A percentile compares a stretch with the other conserved stretches of the same genome.
phyloP scores from a whole-genome alignment of 1,284 basidiomycete species.

The Puccinia coronata region DNA sequence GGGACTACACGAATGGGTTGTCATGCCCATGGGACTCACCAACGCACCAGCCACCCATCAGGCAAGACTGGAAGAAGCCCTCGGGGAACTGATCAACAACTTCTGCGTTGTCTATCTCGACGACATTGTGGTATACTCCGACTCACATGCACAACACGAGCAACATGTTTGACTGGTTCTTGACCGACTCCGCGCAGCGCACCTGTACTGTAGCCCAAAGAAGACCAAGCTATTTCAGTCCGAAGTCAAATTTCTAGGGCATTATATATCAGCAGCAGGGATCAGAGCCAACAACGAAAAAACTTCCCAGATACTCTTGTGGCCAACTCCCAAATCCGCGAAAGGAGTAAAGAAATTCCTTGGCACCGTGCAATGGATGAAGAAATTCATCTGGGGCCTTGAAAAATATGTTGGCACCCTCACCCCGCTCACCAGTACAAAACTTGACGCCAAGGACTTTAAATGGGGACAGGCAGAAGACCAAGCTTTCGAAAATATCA shows the following conservation, averaged over 20 bases:
- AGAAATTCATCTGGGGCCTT: no score
- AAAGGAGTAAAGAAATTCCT: conserved; percentile 60
- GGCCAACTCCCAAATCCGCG: conserved; percentile 57
- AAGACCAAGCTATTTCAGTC: background rate
- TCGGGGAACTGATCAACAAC: conserved; percentile 5
- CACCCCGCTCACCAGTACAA: no score
- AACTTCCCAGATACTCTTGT: conserved; percentile 58
- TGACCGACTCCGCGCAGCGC: background rate
- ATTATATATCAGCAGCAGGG: background rate
- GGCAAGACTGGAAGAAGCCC: conserved; percentile 49
- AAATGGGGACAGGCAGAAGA: no score
- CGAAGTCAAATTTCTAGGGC: conserved; percentile 15
- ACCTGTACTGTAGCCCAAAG: background rate
- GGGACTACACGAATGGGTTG: background rate
- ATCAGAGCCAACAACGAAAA: background rate
- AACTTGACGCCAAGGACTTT: no score
- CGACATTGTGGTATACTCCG: conserved; percentile 12
- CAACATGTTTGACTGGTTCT: background rate
- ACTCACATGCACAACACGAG: background rate
- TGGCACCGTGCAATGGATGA: conserved; percentile 50
- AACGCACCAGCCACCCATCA: conserved; percentile 51
- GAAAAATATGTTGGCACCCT: no score
- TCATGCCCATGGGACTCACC: background rate
- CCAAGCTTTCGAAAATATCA: no score
- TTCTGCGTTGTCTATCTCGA: conserved; percentile 24